phyloP scores from a whole-genome alignment of 306 rosid genomes.

The Hippophae rhamnoides region DNA sequence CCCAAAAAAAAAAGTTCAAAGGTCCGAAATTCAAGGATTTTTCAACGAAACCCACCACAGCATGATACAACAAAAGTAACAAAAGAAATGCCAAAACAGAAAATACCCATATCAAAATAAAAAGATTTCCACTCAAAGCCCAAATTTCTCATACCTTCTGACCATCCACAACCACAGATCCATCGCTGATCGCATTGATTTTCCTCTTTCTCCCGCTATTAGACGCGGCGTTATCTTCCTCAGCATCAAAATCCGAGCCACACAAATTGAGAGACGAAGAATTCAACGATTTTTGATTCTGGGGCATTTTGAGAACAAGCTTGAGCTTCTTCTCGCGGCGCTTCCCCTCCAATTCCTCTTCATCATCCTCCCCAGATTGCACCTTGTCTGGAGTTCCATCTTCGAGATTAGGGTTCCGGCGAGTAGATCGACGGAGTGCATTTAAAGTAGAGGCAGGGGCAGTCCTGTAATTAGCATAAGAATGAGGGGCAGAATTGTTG shows the following conservation, averaged over 20 bases:
- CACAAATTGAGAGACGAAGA: conserved; percentile 35
- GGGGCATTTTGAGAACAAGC: conserved; percentile 41
- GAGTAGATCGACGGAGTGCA: conserved; percentile 52
- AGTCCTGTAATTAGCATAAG: conserved; percentile 33
- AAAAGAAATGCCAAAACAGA: conserved; percentile 5
- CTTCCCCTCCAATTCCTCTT: conserved; percentile 19
- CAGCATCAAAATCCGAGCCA: conserved; percentile 39
- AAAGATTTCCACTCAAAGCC: conserved; percentile 6
- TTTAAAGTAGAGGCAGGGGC: conserved; percentile 7
- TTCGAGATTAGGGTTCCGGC: conserved; percentile 48
- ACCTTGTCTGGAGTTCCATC: conserved; percentile 1
- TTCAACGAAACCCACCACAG: conserved; percentile 23
- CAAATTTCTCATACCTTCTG: conserved; percentile 32
- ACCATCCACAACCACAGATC: conserved; percentile 30
- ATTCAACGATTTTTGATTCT: conserved; percentile 34
- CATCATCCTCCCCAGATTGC: conserved; percentile 13
- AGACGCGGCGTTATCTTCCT: conserved; percentile 26
- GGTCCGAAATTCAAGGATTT: conserved; percentile 16
- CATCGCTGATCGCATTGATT: conserved; percentile 36
- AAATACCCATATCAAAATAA: background rate
- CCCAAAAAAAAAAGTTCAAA: conserved; percentile 11
- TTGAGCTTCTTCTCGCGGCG: conserved; percentile 56
- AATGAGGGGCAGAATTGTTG: conserved; percentile 23
- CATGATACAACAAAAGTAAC: background rate
- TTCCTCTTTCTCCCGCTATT: conserved; percentile 32